Percentiles rank a stretch among this genome's conserved stretches.
Conservation (phyloP, 768 basidiomycete species). For the Wakefieldia striispora region DNA sequence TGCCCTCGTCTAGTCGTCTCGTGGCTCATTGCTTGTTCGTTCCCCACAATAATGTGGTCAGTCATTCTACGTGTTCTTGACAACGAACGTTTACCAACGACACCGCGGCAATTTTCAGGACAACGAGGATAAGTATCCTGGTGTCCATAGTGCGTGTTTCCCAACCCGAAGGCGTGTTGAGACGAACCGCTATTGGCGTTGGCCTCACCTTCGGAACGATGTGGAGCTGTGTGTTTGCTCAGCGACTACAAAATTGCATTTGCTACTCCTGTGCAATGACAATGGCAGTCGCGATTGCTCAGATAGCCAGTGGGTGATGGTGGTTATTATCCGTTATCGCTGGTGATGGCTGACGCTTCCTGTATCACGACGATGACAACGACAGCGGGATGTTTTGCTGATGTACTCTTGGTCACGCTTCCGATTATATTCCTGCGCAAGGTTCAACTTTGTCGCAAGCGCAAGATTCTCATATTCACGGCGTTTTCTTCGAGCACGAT, state of each 20-base stretch:
- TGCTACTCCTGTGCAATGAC: background rate
- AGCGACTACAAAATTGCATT: conserved; percentile 4
- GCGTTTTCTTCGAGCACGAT: conserved; percentile 16
- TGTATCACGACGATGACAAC: background rate
- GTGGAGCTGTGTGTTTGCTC: conserved; percentile 7
- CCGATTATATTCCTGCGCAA: conserved; percentile 5
- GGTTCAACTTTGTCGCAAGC: conserved; percentile 1
- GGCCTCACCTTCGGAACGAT: conserved; percentile 12
- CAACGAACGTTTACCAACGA: too few relatives aligned
- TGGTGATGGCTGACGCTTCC: background rate
- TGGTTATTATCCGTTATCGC: background rate
- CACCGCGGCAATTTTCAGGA: conserved; percentile 1
- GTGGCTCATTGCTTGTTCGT: conserved; percentile 7
- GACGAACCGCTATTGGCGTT: background rate
- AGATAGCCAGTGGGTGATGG: conserved; percentile 10
- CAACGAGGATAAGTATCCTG: conserved; percentile 17
- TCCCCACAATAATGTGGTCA: conserved; percentile 7
- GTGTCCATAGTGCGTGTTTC: conserved; percentile 15
- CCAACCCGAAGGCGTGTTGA: conserved; percentile 1
- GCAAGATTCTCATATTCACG: conserved; percentile 5
- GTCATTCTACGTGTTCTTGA: background rate
- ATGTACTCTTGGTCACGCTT: conserved; percentile 4
- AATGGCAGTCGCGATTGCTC: conserved; percentile 1
- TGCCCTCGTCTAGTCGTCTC: background rate
- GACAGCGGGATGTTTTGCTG: conserved; percentile 11